These are phyloP conservation scores for Geranium incanum DNA, from an alignment of 441 rosid genomes.

Conservation along the genomic window DNA sequence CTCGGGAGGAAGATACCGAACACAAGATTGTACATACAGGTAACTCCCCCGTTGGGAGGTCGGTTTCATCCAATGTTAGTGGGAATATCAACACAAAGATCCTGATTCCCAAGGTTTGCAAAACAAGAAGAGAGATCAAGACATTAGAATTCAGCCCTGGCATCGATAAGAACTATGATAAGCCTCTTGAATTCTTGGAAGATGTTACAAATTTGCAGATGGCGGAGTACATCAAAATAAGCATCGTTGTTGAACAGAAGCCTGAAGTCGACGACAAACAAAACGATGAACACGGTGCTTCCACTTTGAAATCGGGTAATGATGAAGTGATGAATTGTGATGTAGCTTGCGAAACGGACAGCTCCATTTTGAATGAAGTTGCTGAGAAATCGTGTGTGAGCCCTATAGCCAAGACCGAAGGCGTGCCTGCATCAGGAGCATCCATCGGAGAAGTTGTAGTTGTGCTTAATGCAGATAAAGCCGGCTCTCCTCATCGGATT, in stretches of 20 bases:
- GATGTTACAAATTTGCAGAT: not conserved
- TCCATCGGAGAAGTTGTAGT: constrained; percentile 13
- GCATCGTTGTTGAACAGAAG: constrained; percentile 5
- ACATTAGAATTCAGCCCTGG: constrained; percentile 21
- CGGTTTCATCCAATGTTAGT: constrained; percentile 24
- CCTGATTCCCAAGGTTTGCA: constrained; percentile 13
- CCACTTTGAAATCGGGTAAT: constrained; percentile 19
- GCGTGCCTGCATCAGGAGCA: constrained; percentile 33
- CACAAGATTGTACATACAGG: constrained; percentile 1
- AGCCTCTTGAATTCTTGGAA: constrained; percentile 14
- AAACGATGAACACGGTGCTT: constrained; percentile 13
- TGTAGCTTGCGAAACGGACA: constrained; percentile 15
- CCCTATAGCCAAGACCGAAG: constrained; percentile 15
- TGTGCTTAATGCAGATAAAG: constrained; percentile 8
- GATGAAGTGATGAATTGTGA: constrained; percentile 23
- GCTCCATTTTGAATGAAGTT: not conserved
- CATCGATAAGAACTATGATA: not conserved
- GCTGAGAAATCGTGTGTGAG: constrained; percentile 11
- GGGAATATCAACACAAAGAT: constrained; percentile 14
- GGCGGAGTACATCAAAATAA: not conserved
- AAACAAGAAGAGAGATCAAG: constrained; percentile 14
- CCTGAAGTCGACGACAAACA: constrained; percentile 6
- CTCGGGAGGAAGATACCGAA: constrained; percentile 12
- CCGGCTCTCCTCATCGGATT: constrained; percentile 12
- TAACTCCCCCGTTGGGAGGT: not conserved